Conservation (phyloP, 1,284 basidiomycete genomes). For the Boletus sp. region DNA sequence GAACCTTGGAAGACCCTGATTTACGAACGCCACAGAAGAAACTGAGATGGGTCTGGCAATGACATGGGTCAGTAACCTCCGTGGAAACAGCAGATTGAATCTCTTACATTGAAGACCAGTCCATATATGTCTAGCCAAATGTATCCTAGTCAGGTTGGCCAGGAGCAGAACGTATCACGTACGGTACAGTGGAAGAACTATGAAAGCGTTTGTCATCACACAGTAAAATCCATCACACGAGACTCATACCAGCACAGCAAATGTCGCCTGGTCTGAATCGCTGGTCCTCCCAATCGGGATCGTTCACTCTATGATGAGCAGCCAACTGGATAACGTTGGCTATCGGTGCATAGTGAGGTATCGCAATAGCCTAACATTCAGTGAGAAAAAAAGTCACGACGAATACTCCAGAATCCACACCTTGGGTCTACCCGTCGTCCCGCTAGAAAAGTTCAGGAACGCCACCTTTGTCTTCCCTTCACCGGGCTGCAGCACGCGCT, state of each 20-base stretch:
- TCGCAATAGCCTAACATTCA: constrained; percentile 54
- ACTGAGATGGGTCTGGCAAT: constrained; percentile 35
- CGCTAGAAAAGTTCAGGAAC: constrained; percentile 75
- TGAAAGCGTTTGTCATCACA: constrained; percentile 1
- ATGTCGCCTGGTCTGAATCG: constrained; percentile 42
- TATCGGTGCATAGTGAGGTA: constrained; percentile 64
- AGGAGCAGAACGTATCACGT: constrained; percentile 14
- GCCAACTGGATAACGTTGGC: constrained; percentile 64
- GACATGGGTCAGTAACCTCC: constrained; percentile 1
- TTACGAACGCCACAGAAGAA: constrained; percentile 41
- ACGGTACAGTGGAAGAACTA: constrained; percentile 38
- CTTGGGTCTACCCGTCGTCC: constrained; percentile 82
- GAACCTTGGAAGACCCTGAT: background rate
- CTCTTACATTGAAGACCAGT: constrained; percentile 40
- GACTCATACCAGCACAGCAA: constrained; percentile 34
- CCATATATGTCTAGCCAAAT: constrained; percentile 47
- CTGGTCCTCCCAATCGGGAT: constrained; percentile 27
- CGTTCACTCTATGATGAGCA: constrained; percentile 47
- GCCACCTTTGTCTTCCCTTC: constrained; percentile 69
- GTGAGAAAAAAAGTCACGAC: background rate
- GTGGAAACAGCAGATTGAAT: background rate
- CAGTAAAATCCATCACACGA: background rate
- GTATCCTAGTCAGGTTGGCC: background rate
- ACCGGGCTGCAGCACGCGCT: constrained; percentile 50
- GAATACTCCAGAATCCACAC: constrained; percentile 34